Evolutionary conservation across 2,329 filamentous ascomycete species (phyloP).

Genomic region (Aureobasidium zeae): DNA sequence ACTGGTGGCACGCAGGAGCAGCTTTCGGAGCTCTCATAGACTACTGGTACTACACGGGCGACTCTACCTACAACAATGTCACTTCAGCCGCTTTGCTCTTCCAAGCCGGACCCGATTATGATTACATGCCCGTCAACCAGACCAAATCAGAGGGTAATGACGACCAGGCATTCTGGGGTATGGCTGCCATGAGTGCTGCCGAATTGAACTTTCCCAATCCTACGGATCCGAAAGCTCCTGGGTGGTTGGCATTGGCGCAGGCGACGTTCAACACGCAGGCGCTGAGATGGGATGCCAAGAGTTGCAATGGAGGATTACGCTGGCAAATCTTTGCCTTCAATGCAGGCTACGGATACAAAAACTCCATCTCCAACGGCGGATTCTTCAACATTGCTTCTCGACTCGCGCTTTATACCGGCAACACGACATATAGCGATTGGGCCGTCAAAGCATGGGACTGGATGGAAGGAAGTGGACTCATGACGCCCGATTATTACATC

Average conservation of each 20-base stretch:
- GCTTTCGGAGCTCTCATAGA: conserved; percentile 57
- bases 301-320: conserved; percentile 64
- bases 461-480: conserved; percentile 42
- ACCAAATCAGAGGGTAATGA: conserved; percentile 38
- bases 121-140: conserved; percentile 35
- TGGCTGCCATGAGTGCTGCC: conserved; percentile 69
- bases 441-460: conserved; percentile 34
- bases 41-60: conserved; percentile 39
- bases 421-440: conserved; percentile 54
- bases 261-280: conserved; percentile 74
- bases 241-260: conserved; percentile 68
- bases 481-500: conserved; percentile 36
- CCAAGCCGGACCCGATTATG: conserved; percentile 33
- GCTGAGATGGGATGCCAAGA: conserved; percentile 55
- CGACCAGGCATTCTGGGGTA: conserved; percentile 69
- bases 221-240: conserved; percentile 49
- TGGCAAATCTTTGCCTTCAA: conserved; percentile 81
- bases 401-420: conserved; percentile 30
- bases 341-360: conserved; percentile 74
- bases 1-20: conserved; percentile 60
- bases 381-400: conserved; percentile 69
- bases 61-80: conserved; percentile 35
- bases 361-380: conserved; percentile 72
- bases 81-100: conserved; percentile 36
- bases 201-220: conserved; percentile 67